Evolutionary conservation across 306 rosid genomes (phyloP), one percentile per base, ranked within the genome.

Genomic region (Crotalaria pallida): DNA sequence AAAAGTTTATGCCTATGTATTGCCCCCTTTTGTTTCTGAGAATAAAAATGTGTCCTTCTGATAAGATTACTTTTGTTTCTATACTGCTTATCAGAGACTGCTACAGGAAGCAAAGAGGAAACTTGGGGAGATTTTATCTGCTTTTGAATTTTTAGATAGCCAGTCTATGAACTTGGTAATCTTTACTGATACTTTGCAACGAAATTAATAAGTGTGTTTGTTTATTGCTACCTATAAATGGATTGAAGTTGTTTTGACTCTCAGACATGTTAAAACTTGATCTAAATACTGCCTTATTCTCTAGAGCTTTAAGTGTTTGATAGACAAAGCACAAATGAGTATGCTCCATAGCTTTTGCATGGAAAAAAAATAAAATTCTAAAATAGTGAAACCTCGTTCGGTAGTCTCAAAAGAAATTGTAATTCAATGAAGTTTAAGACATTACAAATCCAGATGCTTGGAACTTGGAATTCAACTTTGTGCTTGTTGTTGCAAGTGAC

Each of bases 111-210:
- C 98, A 67, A 94, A 85, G 85, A 80, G 82, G 77, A 88, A 85
- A 74, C 97, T 94, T 63, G 98, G 97, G 84, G 97, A 88, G 84
- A 85, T 94, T 76, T 86, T 94, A 50, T 94, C 98, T 74, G 97
- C 97, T 62, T 94, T 94, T 82, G 98, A 94, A 80, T 94, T 94
- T 74, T 84, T 94, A 71, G 98, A 94, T 81, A 70, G 58, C 76
- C 60, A 58, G 49, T 83, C 97, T 41, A 62, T 90, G 96, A 76
- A 94, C 68, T 80, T 94, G 96, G 97, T 94, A 77, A 82, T 82
- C 73, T 40, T 76, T 58, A 41, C 21, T 75, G 61, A 67, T 41
- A 29, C 45, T 36, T 69, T 75, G 11, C 51, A 29, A 11, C 64
- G 67, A 52, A 52, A 52, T 16, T 69, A 29, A 58, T 59, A 48